Percentiles rank a stretch among this genome's conserved stretches.
These are phyloP conservation scores for Aspergillus fischeri DNA, from an alignment of 2,329 filamentous ascomycete genomes.

Conservation along the genomic window DNA sequence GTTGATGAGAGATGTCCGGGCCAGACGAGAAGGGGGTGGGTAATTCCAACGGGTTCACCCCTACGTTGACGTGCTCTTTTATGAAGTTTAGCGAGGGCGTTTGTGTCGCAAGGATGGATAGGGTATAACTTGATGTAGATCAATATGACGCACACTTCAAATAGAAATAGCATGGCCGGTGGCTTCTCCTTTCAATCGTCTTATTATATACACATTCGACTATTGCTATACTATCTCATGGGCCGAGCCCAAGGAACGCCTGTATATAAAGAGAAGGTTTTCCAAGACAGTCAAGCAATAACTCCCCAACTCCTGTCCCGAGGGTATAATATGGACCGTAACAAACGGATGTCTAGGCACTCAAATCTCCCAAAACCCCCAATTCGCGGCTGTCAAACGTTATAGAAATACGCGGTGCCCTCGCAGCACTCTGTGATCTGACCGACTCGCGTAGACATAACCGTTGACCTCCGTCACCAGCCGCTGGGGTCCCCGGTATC, in stretches of 20 bases:
- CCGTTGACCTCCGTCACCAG: neutral
- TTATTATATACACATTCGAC: neutral
- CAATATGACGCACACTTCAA: neutral
- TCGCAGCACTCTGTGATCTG: neutral
- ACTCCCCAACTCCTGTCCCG: neutral
- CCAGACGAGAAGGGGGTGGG: conserved; percentile 57
- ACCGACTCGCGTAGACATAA: neutral
- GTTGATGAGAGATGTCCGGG: conserved; percentile 78
- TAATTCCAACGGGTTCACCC: conserved; percentile 3
- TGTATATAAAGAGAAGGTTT: neutral
- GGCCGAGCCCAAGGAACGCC: neutral
- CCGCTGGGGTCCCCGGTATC: conserved; percentile 2
- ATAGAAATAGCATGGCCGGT: too few relatives aligned
- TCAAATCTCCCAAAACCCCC: conserved; percentile 13
- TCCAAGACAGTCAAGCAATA: neutral
- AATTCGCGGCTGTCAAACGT: conserved; percentile 26
- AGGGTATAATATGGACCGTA: neutral
- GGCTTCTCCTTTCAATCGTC: neutral
- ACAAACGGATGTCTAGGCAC: neutral
- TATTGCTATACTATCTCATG: neutral
- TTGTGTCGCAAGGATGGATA: neutral
- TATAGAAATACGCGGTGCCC: conserved; percentile 13
- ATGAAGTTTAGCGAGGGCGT: neutral
- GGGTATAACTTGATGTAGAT: neutral
- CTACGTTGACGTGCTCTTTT: neutral